Conservation (phyloP, 2,329 filamentous ascomycete genomes). For the Nigrospora oryzae region DNA sequence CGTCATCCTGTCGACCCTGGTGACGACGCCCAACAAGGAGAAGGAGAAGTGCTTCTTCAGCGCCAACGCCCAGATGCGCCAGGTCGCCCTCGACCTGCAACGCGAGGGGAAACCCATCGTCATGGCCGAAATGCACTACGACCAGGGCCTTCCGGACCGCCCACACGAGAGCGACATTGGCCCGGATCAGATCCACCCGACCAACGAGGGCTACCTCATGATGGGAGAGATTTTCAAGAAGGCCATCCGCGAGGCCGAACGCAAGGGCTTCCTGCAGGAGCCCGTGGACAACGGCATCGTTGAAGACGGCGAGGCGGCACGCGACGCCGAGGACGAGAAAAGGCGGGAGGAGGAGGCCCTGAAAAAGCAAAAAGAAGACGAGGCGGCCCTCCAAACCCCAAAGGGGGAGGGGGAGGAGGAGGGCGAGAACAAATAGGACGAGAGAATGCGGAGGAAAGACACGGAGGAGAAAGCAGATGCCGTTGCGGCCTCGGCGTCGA, state of each 20-base stretch:
- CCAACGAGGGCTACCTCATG: slow-evolving; percentile 15
- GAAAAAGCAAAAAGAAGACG: not conserved
- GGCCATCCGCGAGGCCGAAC: slow-evolving; percentile 14
- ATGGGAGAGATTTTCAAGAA: slow-evolving; percentile 17
- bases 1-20: slow-evolving; percentile 18
- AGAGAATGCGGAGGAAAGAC: no score
- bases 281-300: slow-evolving; percentile 15
- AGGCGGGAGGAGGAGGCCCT: not conserved
- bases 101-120: slow-evolving; percentile 15
- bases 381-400: not conserved
- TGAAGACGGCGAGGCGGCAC: slow-evolving; percentile 13
- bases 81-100: slow-evolving; percentile 12
- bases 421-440: no score
- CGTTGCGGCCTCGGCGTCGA: no score
- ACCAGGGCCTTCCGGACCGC: slow-evolving; percentile 11
- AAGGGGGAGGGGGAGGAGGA: not conserved
- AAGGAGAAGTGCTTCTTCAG: slow-evolving; percentile 14
- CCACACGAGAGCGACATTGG: slow-evolving; percentile 16
- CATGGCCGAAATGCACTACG: slow-evolving; percentile 20
- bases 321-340: not conserved
- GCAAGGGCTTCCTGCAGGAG: slow-evolving; percentile 13
- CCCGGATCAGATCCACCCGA: slow-evolving; percentile 17
- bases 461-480: no score
- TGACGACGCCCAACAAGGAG: slow-evolving; percentile 13
- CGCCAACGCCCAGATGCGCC: slow-evolving; percentile 18